phyloP scores from a whole-genome alignment of 1,284 basidiomycete genomes.

The Rhodotorula sp. region DNA sequence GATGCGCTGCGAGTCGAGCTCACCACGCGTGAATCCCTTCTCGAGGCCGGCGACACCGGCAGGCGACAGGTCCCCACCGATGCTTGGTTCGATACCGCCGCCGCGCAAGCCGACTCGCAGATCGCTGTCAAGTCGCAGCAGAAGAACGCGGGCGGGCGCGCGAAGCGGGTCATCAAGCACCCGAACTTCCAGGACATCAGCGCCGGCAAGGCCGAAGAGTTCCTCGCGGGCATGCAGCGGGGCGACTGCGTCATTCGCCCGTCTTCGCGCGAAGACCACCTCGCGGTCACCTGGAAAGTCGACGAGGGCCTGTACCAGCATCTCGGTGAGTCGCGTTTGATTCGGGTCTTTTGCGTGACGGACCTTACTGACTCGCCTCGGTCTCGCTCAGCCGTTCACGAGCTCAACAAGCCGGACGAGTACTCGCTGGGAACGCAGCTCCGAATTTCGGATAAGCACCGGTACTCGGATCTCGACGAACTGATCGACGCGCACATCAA shows the following conservation, averaged over 20 bases:
- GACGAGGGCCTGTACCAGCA: constrained; percentile 96
- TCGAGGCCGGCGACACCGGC: constrained; percentile 58
- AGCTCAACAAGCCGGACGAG: constrained; percentile 69
- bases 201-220: constrained; percentile 82
- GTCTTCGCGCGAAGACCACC: constrained; percentile 87
- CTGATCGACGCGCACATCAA: constrained; percentile 96
- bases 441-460: constrained; percentile 59
- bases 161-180: constrained; percentile 88
- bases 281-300: constrained; percentile 99
- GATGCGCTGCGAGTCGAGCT: constrained; percentile 68
- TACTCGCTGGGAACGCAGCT: constrained; percentile 47
- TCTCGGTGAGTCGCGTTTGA: constrained; percentile 63
- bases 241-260: constrained; percentile 96
- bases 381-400: constrained; percentile 73
- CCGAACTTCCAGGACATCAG: constrained; percentile 99
- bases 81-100: constrained; percentile 65
- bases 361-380: constrained; percentile 25
- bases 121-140: constrained; percentile 65
- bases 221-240: constrained; percentile 83
- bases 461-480: constrained; percentile 94
- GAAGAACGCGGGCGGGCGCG: constrained; percentile 71
- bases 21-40: constrained; percentile 45
- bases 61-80: constrained; percentile 66
- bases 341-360: neutral
- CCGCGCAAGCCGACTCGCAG: constrained; percentile 63